A percentile compares a stretch with the other conserved stretches of the same genome.
Conservation (phyloP, 2,329 filamentous ascomycete genomes). For the Fusarium nisikadoi region DNA sequence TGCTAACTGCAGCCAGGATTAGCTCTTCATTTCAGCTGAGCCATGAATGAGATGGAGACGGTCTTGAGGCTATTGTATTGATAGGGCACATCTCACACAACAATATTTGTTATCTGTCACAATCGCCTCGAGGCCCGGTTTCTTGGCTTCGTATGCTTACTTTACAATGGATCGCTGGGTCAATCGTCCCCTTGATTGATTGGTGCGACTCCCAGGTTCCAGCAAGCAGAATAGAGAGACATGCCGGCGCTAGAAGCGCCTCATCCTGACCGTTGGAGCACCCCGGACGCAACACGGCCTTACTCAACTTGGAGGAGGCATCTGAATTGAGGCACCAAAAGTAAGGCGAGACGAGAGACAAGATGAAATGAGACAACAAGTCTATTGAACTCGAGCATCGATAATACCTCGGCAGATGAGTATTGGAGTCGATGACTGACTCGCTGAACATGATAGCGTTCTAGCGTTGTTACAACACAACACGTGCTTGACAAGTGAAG, state of each 20-base stretch:
- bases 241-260: constrained; percentile 39
- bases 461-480: neutral
- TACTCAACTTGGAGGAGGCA: neutral
- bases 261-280: constrained; percentile 34
- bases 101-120: constrained; percentile 13
- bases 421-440: neutral
- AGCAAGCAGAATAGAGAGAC: constrained; percentile 5
- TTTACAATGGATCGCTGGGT: neutral
- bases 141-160: constrained; percentile 9
- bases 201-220: neutral
- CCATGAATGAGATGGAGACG: constrained; percentile 24
- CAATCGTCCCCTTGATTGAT: neutral
- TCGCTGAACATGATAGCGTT: neutral
- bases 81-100: constrained; percentile 10
- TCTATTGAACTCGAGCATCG: neutral
- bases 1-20: neutral
- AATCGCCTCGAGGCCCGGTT: neutral
- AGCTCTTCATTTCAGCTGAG: constrained; percentile 12
- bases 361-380: neutral
- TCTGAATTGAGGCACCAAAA: neutral
- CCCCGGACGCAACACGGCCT: constrained; percentile 34
- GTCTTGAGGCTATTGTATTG: constrained; percentile 3
- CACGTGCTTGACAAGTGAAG: neutral
- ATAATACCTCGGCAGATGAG: neutral
- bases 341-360: constrained; percentile 4